phyloP scores from a whole-genome alignment of 192 early-diverging fungal genomes.

The Coemansia umbellata region DNA sequence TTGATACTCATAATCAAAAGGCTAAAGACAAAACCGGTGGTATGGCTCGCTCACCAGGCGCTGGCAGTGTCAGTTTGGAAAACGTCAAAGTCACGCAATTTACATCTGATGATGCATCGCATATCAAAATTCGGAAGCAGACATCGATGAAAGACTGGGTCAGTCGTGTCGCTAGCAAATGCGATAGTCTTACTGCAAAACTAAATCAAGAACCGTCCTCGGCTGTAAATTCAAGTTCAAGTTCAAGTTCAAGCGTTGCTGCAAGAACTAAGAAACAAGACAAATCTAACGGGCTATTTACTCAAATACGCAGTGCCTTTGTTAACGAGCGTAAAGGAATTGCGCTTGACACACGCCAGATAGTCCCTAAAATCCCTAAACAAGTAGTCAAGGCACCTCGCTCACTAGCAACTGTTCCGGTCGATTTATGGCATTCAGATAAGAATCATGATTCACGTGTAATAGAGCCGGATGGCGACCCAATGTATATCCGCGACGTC shows the following conservation, averaged over 20 bases:
- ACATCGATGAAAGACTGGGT: constrained; percentile 31
- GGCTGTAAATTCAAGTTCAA: neutral
- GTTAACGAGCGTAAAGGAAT: constrained; percentile 10
- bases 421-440: constrained; percentile 7
- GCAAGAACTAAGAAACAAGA: too few relatives aligned
- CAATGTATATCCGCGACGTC: constrained; percentile 18
- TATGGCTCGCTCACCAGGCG: too few relatives aligned
- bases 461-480: neutral
- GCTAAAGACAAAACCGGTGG: too few relatives aligned
- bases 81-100: constrained; percentile 9
- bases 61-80: neutral
- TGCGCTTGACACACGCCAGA: neutral
- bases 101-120: constrained; percentile 6
- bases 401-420: constrained; percentile 24
- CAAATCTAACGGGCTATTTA: constrained; percentile 6
- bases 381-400: constrained; percentile 33
- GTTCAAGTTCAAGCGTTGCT: neutral
- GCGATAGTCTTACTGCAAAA: constrained; percentile 1
- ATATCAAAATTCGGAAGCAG: constrained; percentile 14
- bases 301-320: constrained; percentile 23
- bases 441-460: neutral
- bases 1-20: neutral
- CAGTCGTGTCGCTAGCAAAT: neutral
- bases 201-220: neutral
- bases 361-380: constrained; percentile 6